These are phyloP conservation scores for Sporothrix globosa DNA, from an alignment of 2,329 filamentous ascomycete genomes.

Conservation along the genomic window DNA sequence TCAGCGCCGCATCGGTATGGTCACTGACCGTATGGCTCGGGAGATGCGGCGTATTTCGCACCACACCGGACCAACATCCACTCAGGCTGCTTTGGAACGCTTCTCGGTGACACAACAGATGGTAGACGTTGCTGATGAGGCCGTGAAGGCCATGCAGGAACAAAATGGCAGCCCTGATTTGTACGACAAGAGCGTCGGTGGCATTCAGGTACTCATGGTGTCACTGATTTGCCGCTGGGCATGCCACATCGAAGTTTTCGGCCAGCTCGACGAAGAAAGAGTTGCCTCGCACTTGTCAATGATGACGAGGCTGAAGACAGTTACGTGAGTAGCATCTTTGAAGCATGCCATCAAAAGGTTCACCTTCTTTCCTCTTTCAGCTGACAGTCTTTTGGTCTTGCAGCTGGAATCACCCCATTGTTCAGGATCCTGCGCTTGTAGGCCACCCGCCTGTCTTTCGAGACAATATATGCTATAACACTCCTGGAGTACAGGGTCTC, in stretches of 20 bases:
- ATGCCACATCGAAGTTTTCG: slow-evolving; percentile 13
- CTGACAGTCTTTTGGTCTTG: not conserved
- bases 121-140: not conserved
- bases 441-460: not conserved
- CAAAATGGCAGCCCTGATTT: not conserved
- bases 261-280: slow-evolving; percentile 41
- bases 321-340: not conserved
- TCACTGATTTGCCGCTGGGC: slow-evolving; percentile 10
- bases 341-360: not conserved
- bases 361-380: not conserved
- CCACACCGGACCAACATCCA: not conserved
- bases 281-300: not conserved
- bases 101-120: slow-evolving; percentile 8
- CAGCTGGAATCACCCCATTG: slow-evolving; percentile 22
- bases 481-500: slow-evolving; percentile 29
- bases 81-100: slow-evolving; percentile 20
- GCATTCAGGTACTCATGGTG: slow-evolving; percentile 22
- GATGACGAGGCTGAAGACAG: slow-evolving; percentile 10
- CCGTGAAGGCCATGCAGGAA: not conserved
- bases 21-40: slow-evolving; percentile 10
- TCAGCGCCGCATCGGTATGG: slow-evolving; percentile 22
- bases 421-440: not conserved
- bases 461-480: slow-evolving; percentile 22
- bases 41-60: not conserved
- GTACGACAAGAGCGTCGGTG: slow-evolving; percentile 14